Percentiles rank a stretch among this genome's conserved stretches.
phyloP scores from a whole-genome alignment of 1,284 basidiomycete genomes.

The Pyrrhoderma noxium region DNA sequence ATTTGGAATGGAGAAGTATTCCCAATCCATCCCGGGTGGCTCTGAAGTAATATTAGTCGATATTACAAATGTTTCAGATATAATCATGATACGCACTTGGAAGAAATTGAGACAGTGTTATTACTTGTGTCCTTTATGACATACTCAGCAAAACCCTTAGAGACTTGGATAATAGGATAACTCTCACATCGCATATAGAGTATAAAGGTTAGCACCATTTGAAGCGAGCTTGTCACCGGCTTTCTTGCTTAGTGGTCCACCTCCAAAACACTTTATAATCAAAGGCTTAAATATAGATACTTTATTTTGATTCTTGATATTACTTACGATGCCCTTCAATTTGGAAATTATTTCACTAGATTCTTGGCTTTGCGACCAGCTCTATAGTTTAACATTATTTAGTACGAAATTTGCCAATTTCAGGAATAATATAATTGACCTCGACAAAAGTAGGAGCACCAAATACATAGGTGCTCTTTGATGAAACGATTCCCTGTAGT shows the following conservation, averaged over 20 bases:
- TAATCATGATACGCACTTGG: not conserved
- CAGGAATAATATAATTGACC: constrained; percentile 1
- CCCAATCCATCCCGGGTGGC: constrained; percentile 10
- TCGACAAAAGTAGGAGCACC: constrained; percentile 14
- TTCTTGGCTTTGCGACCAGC: constrained; percentile 10
- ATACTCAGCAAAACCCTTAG: not conserved
- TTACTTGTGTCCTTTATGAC: constrained; percentile 8
- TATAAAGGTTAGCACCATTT: constrained; percentile 21
- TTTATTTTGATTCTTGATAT: not conserved
- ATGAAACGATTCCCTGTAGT: not conserved
- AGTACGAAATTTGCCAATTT: not conserved
- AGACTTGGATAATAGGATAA: not conserved
- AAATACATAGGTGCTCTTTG: constrained; percentile 7
- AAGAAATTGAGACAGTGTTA: constrained; percentile 4
- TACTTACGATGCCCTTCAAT: constrained; percentile 9
- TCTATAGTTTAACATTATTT: constrained; percentile 1
- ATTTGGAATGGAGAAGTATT: constrained; percentile 4
- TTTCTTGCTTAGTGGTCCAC: constrained; percentile 25
- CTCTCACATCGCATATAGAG: constrained; percentile 12
- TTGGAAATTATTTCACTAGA: constrained; percentile 1
- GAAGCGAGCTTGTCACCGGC: constrained; percentile 24
- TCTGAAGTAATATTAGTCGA: not conserved
- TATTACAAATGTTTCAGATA: not conserved
- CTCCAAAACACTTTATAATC: constrained; percentile 26
- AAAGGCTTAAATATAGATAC: not conserved